Conservation (phyloP, 495 filamentous ascomycete species). For the Penicillium tannophilum region DNA sequence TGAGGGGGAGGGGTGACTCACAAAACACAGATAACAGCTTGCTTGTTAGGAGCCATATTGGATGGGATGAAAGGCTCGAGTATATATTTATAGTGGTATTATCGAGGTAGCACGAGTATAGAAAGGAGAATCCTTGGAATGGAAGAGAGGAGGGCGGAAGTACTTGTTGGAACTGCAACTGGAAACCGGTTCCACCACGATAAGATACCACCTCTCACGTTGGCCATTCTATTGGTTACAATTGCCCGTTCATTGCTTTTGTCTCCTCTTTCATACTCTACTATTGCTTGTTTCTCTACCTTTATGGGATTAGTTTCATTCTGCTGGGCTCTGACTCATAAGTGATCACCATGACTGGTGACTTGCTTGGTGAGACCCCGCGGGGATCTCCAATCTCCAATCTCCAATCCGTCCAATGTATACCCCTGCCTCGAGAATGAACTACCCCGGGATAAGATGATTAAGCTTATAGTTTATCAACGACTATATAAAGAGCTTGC, state of each 20-base stretch:
- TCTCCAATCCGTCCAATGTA: too few species aligned
- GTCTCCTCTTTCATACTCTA: background rate
- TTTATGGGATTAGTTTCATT: background rate
- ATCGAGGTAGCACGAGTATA: background rate
- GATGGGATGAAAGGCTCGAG: background rate
- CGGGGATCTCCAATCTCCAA: too few species aligned
- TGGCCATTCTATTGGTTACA: constrained; percentile 9
- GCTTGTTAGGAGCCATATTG: constrained; percentile 46
- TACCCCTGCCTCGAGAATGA: too few species aligned
- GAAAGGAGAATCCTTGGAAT: constrained; percentile 1
- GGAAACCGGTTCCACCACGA: constrained; percentile 17
- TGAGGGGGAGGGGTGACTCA: constrained; percentile 46
- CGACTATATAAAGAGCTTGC: too few species aligned
- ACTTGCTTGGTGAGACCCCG: too few species aligned
- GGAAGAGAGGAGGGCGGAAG: background rate
- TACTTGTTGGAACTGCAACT: background rate
- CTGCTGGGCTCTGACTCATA: background rate
- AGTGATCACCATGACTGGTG: background rate
- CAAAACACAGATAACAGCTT: constrained; percentile 77
- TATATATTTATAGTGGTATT: background rate
- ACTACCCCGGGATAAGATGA: too few species aligned
- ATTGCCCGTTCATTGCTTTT: background rate
- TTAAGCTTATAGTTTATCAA: too few species aligned
- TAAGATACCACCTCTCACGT: constrained; percentile 20
- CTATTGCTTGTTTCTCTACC: background rate